A percentile compares a stretch with the other conserved stretches of the same genome.
Conservation (phyloP, 2,329 filamentous ascomycete genomes). For the Aureobasidium pullulans region DNA sequence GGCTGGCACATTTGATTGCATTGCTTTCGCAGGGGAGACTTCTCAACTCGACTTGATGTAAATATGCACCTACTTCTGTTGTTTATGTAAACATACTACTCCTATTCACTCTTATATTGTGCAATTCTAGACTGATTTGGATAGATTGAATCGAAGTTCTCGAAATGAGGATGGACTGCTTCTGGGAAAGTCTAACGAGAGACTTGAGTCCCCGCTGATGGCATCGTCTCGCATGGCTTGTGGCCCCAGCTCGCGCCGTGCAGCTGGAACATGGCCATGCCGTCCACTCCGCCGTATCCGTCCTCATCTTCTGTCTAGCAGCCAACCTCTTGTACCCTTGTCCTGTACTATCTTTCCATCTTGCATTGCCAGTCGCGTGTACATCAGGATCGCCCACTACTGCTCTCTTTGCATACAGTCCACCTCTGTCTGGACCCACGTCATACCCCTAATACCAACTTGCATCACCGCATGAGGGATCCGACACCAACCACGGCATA, state of each 20-base stretch:
- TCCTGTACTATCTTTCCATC: not conserved
- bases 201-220: not conserved
- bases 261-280: not conserved
- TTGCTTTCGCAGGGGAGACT: not conserved
- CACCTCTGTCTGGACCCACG: not conserved
- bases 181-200: not conserved
- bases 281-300: not conserved
- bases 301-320: not conserved
- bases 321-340: not conserved
- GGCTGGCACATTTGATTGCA: not conserved
- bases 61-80: not conserved
- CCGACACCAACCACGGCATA: not conserved
- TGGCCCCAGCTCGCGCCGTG: not conserved
- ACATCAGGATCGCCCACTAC: not conserved
- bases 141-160: not conserved
- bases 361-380: not conserved
- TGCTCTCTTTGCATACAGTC: not conserved
- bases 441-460: not conserved
- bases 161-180: not conserved
- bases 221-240: not conserved
- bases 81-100: not conserved
- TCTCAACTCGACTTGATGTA: constrained; percentile 2
- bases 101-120: not conserved
- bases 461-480: constrained; percentile 8
- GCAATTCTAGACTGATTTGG: not conserved